phyloP scores from a whole-genome alignment of 306 rosid species.

The Potentilla sterilis region DNA sequence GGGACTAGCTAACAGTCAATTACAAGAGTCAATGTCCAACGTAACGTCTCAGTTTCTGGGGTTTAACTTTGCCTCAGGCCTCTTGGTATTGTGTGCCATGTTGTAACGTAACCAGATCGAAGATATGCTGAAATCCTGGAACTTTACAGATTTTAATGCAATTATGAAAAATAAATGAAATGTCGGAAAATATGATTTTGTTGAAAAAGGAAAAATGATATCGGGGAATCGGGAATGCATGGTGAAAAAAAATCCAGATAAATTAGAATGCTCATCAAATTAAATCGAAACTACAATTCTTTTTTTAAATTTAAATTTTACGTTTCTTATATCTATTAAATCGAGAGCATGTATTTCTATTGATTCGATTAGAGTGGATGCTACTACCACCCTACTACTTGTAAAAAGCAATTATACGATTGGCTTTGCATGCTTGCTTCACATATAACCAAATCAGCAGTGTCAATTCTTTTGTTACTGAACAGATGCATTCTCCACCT shows the following conservation, averaged over 20 bases:
- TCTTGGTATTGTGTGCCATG: not conserved
- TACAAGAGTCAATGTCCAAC: not conserved
- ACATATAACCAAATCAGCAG: no score
- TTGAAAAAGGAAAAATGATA: not conserved
- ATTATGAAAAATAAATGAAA: not conserved
- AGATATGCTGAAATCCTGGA: not conserved
- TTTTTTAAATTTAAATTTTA: no score
- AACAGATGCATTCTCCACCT: no score
- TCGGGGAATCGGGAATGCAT: not conserved
- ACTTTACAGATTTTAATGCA: not conserved
- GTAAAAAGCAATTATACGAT: no score
- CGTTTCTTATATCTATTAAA: no score
- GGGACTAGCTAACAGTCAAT: conserved; percentile 4
- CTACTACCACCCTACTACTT: no score
- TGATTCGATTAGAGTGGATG: no score
- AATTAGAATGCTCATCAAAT: not conserved
- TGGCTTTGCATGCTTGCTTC: no score
- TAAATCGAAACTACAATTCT: not conserved
- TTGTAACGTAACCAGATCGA: not conserved
- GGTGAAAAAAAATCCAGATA: not conserved
- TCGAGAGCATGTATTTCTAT: not conserved
- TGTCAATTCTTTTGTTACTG: no score
- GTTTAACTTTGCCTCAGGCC: not conserved
- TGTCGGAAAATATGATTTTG: not conserved
- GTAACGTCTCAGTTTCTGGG: not conserved